Evolutionary conservation across 2,329 filamentous ascomycete genomes (phyloP).

Genomic region (Xylariaceae sp.): DNA sequence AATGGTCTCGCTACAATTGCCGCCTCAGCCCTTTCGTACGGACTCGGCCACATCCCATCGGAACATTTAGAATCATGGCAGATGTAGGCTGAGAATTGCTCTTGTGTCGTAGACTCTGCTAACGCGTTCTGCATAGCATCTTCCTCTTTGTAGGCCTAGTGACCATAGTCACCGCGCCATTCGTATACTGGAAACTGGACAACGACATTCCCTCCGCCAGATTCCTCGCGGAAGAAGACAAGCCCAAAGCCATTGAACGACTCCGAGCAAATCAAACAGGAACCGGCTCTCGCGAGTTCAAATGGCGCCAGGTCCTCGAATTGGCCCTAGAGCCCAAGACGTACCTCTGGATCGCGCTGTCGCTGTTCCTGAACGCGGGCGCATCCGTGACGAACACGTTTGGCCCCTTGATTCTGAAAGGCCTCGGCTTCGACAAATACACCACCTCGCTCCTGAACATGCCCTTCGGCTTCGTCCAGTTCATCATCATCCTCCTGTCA

Average conservation of each 20-base stretch:
- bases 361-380: conserved; percentile 60
- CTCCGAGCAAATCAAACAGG: conserved; percentile 53
- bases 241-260: conserved; percentile 49
- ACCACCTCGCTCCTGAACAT: conserved; percentile 60
- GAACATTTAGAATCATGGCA: conserved; percentile 35
- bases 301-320: conserved; percentile 48
- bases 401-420: conserved; percentile 57
- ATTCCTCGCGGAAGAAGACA: conserved; percentile 60
- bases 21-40: conserved; percentile 33
- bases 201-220: conserved; percentile 52
- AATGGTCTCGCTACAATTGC: conserved; percentile 55
- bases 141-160: conserved; percentile 60
- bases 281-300: conserved; percentile 47
- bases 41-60: conserved; percentile 53
- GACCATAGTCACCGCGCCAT: conserved; percentile 52
- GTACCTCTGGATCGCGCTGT: conserved; percentile 57
- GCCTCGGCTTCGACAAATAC: conserved; percentile 56
- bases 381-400: conserved; percentile 61
- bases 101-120: not conserved
- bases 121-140: conserved; percentile 30
- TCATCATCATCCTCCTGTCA: conserved; percentile 52
- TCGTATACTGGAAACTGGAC: conserved; percentile 58
- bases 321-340: conserved; percentile 47
- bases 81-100: conserved; percentile 23
- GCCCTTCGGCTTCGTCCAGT: conserved; percentile 60